A percentile compares a stretch with the other conserved stretches of the same genome.
These are phyloP conservation scores for Spergularia marina DNA, from an alignment of 148 eudicot genomes.

Conservation along the genomic window DNA sequence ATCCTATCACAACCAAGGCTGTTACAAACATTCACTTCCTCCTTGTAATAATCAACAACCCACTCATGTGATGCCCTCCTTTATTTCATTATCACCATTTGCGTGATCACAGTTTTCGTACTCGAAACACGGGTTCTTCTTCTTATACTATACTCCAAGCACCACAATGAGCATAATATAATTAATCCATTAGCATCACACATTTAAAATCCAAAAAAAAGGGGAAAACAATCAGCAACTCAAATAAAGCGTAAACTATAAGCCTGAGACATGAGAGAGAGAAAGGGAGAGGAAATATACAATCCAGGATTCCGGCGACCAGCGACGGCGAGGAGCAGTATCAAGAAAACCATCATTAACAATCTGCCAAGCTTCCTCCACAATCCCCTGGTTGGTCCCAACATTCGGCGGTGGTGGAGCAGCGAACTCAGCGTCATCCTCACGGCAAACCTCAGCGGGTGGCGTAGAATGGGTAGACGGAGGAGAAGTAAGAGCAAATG, in stretches of 20 bases:
- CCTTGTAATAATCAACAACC: no score
- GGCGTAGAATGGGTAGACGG: slow-evolving; percentile 2
- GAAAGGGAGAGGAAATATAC: slow-evolving; percentile 30
- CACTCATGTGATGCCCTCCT: no score
- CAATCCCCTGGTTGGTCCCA: slow-evolving; percentile 57
- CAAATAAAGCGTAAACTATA: background rate
- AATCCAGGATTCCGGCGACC: slow-evolving; percentile 86
- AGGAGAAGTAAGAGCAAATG: slow-evolving; percentile 28
- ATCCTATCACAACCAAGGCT: no score
- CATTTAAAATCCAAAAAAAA: background rate
- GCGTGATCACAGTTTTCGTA: no score
- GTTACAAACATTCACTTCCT: no score
- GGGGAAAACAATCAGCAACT: background rate
- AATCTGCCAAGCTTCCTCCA: slow-evolving; percentile 95
- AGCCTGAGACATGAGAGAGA: background rate
- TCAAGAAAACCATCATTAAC: slow-evolving; percentile 68
- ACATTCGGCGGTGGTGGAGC: slow-evolving; percentile 15
- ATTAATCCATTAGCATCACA: no score
- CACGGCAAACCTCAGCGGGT: slow-evolving; percentile 35
- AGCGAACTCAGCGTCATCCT: slow-evolving; percentile 27
- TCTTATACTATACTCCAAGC: no score
- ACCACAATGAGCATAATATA: no score
- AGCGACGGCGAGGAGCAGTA: slow-evolving; percentile 40
- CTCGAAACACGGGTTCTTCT: no score
- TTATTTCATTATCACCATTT: no score